phyloP scores from a whole-genome alignment of 129 eudicot species.

The Centrapalus pauciflorus region DNA sequence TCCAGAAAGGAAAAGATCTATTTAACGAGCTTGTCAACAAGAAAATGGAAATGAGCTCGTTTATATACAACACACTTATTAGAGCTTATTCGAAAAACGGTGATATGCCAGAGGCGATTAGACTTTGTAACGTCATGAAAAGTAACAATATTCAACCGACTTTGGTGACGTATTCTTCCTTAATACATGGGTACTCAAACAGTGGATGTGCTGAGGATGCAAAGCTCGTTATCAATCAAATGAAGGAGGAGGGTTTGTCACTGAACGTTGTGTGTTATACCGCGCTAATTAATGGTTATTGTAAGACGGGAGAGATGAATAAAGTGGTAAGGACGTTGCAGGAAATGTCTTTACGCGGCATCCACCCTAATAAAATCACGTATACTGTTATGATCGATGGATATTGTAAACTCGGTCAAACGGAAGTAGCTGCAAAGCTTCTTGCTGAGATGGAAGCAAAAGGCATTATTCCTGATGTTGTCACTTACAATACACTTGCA shows the following conservation, averaged over 20 bases:
- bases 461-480: constrained; percentile 69
- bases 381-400: constrained; percentile 68
- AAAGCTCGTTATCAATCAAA: constrained; percentile 37
- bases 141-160: constrained; percentile 49
- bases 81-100: constrained; percentile 45
- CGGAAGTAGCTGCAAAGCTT: constrained; percentile 46
- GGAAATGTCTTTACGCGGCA: constrained; percentile 47
- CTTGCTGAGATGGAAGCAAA: constrained; percentile 58
- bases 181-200: constrained; percentile 54
- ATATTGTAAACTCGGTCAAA: constrained; percentile 49
- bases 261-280: constrained; percentile 76
- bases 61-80: constrained; percentile 58
- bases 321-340: constrained; percentile 35
- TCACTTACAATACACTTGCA: constrained; percentile 55
- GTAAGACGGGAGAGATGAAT: constrained; percentile 72
- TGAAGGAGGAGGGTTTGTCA: constrained; percentile 53
- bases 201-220: constrained; percentile 55
- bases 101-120: constrained; percentile 46
- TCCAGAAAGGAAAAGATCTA: constrained; percentile 53
- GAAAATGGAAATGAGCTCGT: constrained; percentile 43
- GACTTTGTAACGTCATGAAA: constrained; percentile 59
- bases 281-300: constrained; percentile 69
- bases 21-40: constrained; percentile 37
- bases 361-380: constrained; percentile 65
- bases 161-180: constrained; percentile 47